Percentiles rank a stretch among this genome's conserved stretches.
Evolutionary conservation across 768 basidiomycete genomes (phyloP).

Genomic region (Crucibulum laeve): DNA sequence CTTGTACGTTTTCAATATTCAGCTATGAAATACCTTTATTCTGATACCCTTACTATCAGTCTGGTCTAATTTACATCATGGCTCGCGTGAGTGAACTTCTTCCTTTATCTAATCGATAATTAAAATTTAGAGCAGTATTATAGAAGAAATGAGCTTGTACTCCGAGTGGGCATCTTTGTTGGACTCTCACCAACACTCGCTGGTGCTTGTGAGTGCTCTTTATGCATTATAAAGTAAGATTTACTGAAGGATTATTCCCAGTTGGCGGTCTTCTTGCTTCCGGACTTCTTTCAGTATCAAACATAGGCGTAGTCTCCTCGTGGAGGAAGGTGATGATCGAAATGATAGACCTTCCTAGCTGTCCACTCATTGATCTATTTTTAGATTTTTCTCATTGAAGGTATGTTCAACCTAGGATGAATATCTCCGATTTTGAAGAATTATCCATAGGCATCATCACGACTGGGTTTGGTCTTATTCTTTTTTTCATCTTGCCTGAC

Average conservation of each 20-base stretch:
- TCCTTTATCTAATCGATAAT: background rate
- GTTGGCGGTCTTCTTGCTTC: slow-evolving; percentile 35
- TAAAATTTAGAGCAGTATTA: slow-evolving; percentile 22
- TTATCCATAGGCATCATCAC: slow-evolving; percentile 27
- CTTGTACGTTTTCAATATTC: slow-evolving; percentile 24
- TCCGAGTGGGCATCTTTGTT: slow-evolving; percentile 31
- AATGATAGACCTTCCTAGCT: no score
- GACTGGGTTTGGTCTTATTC: slow-evolving; percentile 27
- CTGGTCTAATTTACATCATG: background rate
- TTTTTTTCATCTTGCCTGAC: slow-evolving; percentile 29
- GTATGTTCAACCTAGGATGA: slow-evolving; percentile 14
- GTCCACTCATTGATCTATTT: background rate
- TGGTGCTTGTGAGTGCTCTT: slow-evolving; percentile 25
- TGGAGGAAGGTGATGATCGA: slow-evolving; percentile 23
- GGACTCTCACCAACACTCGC: slow-evolving; percentile 27
- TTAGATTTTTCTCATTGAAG: slow-evolving; percentile 40
- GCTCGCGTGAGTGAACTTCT: background rate
- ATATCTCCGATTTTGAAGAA: background rate
- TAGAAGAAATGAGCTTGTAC: slow-evolving; percentile 26
- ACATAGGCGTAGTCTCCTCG: slow-evolving; percentile 23
- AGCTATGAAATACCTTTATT: background rate
- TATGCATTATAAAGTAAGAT: background rate
- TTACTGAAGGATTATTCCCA: slow-evolving; percentile 7
- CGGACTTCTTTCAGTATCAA: slow-evolving; percentile 22
- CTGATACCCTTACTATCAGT: background rate